Evolutionary conservation across 441 rosid genomes (phyloP).

Genomic region (Pelargonium australe): DNA sequence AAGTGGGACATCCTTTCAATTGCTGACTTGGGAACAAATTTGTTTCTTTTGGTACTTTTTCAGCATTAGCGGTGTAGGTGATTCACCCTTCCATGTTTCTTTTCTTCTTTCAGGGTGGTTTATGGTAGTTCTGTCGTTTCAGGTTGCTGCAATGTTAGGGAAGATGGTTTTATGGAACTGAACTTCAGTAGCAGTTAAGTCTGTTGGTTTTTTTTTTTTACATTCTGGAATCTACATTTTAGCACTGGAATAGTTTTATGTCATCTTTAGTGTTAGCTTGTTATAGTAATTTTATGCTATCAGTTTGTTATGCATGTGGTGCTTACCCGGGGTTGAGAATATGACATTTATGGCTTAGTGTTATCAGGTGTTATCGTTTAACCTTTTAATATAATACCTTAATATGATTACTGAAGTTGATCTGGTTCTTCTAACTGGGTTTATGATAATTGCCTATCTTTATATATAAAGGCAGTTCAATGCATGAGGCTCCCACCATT

Average conservation of each 20-base stretch:
- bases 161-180: conserved; percentile 44
- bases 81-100: conserved; percentile 31
- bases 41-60: conserved; percentile 35
- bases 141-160: conserved; percentile 44
- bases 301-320: conserved; percentile 24
- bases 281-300: conserved; percentile 20
- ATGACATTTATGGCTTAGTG: conserved; percentile 16
- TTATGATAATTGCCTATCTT: neutral
- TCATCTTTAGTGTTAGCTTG: conserved; percentile 21
- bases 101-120: conserved; percentile 39
- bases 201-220: conserved; percentile 34
- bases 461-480: too few species aligned
- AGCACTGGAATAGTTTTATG: conserved; percentile 26
- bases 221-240: conserved; percentile 23
- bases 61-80: conserved; percentile 33
- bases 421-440: neutral
- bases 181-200: conserved; percentile 58
- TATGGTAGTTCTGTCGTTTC: conserved; percentile 45
- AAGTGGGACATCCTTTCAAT: conserved; percentile 19
- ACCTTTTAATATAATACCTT: conserved; percentile 10
- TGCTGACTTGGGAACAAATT: conserved; percentile 22
- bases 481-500: neutral
- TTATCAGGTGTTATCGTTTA: conserved; percentile 3
- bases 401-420: conserved; percentile 8
- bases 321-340: conserved; percentile 16